phyloP scores from a whole-genome alignment of 495 filamentous ascomycete species.

The Aspergillus mulundensis region DNA sequence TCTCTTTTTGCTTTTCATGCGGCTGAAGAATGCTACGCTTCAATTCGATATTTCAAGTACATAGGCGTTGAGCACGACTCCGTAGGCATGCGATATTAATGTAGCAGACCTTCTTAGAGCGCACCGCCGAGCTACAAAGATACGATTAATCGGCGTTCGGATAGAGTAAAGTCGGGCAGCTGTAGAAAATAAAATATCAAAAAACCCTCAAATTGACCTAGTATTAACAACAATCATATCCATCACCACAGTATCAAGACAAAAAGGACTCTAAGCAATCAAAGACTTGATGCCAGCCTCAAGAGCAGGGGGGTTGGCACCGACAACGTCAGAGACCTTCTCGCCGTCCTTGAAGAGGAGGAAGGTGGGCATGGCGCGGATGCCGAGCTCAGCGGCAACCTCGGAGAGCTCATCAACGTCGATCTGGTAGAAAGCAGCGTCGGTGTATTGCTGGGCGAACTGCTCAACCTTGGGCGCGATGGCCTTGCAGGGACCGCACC shows the following conservation, averaged over 20 bases:
- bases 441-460: conserved; percentile 52
- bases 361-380: conserved; percentile 97
- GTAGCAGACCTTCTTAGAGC: too few species aligned
- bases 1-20: too few species aligned
- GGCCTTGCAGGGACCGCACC: conserved; percentile 94
- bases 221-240: too few species aligned
- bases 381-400: conserved; percentile 71
- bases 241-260: neutral
- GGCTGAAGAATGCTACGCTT: too few species aligned
- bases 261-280: conserved; percentile 17
- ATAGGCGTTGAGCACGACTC: too few species aligned
- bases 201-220: neutral
- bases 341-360: conserved; percentile 75
- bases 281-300: conserved; percentile 45
- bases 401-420: conserved; percentile 82
- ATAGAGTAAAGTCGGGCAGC: too few species aligned
- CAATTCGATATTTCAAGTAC: too few species aligned
- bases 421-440: conserved; percentile 79
- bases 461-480: conserved; percentile 72
- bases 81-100: too few species aligned
- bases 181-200: neutral
- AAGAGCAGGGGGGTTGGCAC: conserved; percentile 70
- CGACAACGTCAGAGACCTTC: conserved; percentile 66
- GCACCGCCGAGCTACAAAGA: too few species aligned
- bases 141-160: too few species aligned